Percentiles rank a stretch among this genome's conserved stretches.
phyloP scores from a whole-genome alignment of 805 yeast species.

The Brettanomyces nanus region DNA sequence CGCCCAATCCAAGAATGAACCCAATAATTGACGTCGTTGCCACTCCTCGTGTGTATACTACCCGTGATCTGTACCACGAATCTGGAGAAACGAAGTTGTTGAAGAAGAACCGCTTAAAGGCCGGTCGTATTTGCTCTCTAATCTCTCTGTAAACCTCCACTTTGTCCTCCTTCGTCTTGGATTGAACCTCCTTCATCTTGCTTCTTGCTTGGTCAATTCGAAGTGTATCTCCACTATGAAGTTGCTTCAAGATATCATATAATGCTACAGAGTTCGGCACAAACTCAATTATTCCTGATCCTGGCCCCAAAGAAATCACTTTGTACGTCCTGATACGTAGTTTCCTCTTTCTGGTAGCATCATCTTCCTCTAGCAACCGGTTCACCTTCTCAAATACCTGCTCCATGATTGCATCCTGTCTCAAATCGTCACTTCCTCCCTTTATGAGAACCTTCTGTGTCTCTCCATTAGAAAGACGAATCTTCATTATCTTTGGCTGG shows the following conservation, averaged over 20 bases:
- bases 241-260: slow-evolving; percentile 54
- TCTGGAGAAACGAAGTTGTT: slow-evolving; percentile 58
- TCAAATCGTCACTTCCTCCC: slow-evolving; percentile 81
- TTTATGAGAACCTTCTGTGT: slow-evolving; percentile 58
- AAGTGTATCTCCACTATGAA: slow-evolving; percentile 50
- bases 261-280: slow-evolving; percentile 71
- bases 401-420: slow-evolving; percentile 97
- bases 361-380: slow-evolving; percentile 46
- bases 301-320: slow-evolving; percentile 84
- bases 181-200: slow-evolving; percentile 52
- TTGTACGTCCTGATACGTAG: slow-evolving; percentile 74
- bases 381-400: slow-evolving; percentile 91
- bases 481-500: slow-evolving; percentile 68
- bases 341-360: slow-evolving; percentile 46
- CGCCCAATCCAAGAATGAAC: slow-evolving; percentile 85
- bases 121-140: slow-evolving; percentile 49
- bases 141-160: slow-evolving; percentile 40
- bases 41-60: slow-evolving; percentile 63
- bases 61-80: slow-evolving; percentile 63
- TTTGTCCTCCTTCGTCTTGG: slow-evolving; percentile 35
- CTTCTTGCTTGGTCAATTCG: slow-evolving; percentile 51
- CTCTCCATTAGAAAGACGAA: slow-evolving; percentile 50
- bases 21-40: slow-evolving; percentile 88
- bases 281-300: slow-evolving; percentile 84
- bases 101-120: slow-evolving; percentile 61